Evolutionary conservation across 768 basidiomycete genomes (phyloP), one percentile per base, ranked within the genome.

Genomic region (Leucocoprinus birnbaumii): DNA sequence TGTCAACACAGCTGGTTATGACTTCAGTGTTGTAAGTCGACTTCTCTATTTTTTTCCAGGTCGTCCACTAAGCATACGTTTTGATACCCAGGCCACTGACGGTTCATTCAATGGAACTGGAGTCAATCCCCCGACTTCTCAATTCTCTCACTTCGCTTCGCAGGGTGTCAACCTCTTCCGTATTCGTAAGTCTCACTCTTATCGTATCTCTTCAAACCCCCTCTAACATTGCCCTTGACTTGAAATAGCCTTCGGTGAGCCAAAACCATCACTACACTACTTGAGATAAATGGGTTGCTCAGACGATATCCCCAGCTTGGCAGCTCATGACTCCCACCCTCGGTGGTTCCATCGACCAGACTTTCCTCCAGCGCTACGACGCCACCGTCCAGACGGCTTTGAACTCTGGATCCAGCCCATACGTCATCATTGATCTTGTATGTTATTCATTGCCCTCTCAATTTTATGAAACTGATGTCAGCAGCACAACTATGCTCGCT

Each of bases 401-500:
- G 41, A 65, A 63, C n/a, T 69, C 77, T 1, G 68, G 68, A 16
- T 64, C 65, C 10, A 69, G 71, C 25, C 72, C 73, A 24, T 75
- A 76, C 58, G 79, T 75, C 48, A 82, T 83, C 57, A 63, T 83
- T 35, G 81, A 82, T 62, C 58, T 83, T 24, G 77, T 77, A 60
- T 9, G 73, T 62, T 4, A 2, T 14, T 21, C 6, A 3, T 7
- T 34, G 34, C 19, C 10, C 3, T 16, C 14, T 13, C 19, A 3
- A 9, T 42, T 2, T 11, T 48, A 18, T 34, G 1, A 45, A 40
- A 14, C 6, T 41, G 45, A 47, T 50, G n/a, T 51, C 40, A 40
- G 26, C 13, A 76, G 71, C 82, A 83, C 68, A 83, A 84, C 69
- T 83, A 83, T 59, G 83, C 79, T 9, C 73, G 82, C 43, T 82